Percentiles rank a stretch among this genome's conserved stretches.
These are phyloP conservation scores for Hibiscus trionum DNA, from an alignment of 345 rosid genomes.

Conservation along the genomic window DNA sequence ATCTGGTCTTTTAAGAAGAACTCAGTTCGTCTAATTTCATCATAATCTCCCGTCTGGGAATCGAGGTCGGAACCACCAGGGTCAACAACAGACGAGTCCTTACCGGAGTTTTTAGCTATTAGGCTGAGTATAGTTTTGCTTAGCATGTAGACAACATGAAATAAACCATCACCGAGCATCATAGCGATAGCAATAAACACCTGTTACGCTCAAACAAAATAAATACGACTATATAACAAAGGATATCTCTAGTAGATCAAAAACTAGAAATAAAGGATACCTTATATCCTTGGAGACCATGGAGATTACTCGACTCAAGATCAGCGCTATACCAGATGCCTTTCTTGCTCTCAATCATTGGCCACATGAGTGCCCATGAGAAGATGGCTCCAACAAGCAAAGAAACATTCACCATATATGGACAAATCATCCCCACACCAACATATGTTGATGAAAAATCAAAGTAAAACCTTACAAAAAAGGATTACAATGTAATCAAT, in stretches of 20 bases:
- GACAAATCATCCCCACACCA: slow-evolving; percentile 93
- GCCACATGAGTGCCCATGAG: slow-evolving; percentile 95
- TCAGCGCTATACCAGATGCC: slow-evolving; percentile 66
- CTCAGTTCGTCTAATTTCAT: slow-evolving; percentile 40
- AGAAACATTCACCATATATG: slow-evolving; percentile 75
- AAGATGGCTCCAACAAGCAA: slow-evolving; percentile 67
- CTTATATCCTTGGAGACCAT: slow-evolving; percentile 76
- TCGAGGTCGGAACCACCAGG: background rate
- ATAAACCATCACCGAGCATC: slow-evolving; percentile 88
- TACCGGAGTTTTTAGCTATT: slow-evolving; percentile 3
- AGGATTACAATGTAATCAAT: background rate
- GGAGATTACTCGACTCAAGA: slow-evolving; percentile 43
- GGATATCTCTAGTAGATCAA: background rate
- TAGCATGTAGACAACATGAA: slow-evolving; percentile 55
- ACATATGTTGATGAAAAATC: slow-evolving; percentile 87
- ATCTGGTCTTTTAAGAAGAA: slow-evolving; percentile 72
- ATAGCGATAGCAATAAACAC: slow-evolving; percentile 77
- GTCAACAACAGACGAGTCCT: background rate
- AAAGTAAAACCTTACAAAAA: slow-evolving; percentile 55
- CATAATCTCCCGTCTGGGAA: slow-evolving; percentile 14
- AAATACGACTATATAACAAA: background rate
- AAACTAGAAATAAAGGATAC: background rate
- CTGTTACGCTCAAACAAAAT: slow-evolving; percentile 18
- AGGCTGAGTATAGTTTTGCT: slow-evolving; percentile 37
- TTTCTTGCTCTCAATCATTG: slow-evolving; percentile 48